These are phyloP conservation scores for Tulasnella calospora DNA, from an alignment of 768 basidiomycete species.

Conservation along the genomic window DNA sequence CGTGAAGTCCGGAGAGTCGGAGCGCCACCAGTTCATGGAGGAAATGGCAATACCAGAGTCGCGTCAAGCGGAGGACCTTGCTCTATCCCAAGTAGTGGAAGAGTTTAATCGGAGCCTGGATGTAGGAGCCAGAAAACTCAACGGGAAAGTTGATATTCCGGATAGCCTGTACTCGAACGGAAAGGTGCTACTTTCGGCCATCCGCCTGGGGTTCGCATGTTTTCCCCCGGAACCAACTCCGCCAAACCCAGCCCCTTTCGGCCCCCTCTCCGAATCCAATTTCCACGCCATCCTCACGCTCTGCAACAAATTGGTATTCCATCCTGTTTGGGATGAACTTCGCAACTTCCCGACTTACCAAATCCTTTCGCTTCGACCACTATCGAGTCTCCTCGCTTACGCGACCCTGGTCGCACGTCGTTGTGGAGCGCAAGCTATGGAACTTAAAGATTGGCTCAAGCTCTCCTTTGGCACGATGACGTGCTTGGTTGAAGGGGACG, in stretches of 20 bases:
- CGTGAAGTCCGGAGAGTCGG: conserved; percentile 57
- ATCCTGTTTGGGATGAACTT: not conserved
- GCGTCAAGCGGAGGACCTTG: not conserved
- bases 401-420: conserved; percentile 58
- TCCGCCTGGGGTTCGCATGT: not conserved
- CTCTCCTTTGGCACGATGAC: conserved; percentile 56
- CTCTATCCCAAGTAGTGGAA: not conserved
- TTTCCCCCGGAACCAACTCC: conserved; percentile 7
- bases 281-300: not conserved
- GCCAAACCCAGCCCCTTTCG: not conserved
- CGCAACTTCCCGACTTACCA: conserved; percentile 4
- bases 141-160: not conserved
- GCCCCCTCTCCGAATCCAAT: conserved; percentile 6
- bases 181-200: not conserved
- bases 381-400: conserved; percentile 49
- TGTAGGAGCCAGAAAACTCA: not conserved
- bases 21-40: conserved; percentile 40
- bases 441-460: conserved; percentile 49
- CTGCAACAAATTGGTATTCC: conserved; percentile 3
- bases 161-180: not conserved
- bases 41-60: conserved; percentile 14
- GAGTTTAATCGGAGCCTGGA: not conserved
- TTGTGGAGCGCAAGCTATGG: conserved; percentile 40
- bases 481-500: conserved; percentile 67
- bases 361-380: conserved; percentile 44